Evolutionary conservation across 495 filamentous ascomycete genomes (phyloP).

Genomic region (Lichina pygmaea): DNA sequence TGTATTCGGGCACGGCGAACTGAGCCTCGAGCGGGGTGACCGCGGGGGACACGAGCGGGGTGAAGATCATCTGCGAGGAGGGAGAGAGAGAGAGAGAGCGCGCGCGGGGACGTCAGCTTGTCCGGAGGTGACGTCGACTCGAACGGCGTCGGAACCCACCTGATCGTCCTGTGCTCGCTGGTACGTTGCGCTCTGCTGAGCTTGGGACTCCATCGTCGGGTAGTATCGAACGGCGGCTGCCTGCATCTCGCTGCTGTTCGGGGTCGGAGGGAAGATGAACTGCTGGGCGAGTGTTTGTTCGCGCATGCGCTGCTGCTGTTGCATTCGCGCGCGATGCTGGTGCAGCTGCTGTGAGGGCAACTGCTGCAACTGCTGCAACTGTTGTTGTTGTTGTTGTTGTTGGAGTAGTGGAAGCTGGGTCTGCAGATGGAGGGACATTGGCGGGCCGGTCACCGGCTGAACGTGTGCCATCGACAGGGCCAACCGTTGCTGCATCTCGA

Average conservation of each 20-base stretch:
- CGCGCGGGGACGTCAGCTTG: not conserved
- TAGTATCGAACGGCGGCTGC: conserved; percentile 36
- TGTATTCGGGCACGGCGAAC: conserved; percentile 57
- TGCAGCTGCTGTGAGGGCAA: conserved; percentile 19
- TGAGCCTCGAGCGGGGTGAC: conserved; percentile 69
- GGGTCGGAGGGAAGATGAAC: conserved; percentile 65
- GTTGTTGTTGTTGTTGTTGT: conserved; percentile 15
- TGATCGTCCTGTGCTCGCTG: conserved; percentile 55
- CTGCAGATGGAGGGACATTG: conserved; percentile 26
- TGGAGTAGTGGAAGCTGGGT: conserved; percentile 38
- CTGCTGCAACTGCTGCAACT: conserved; percentile 23
- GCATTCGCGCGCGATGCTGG: not conserved
- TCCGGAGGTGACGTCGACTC: conserved; percentile 1
- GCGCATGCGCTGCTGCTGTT: conserved; percentile 14
- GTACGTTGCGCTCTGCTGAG: conserved; percentile 44
- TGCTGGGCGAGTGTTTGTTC: conserved; percentile 26
- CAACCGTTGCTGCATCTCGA: not conserved
- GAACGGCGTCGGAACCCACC: conserved; percentile 22
- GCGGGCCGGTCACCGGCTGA: not conserved
- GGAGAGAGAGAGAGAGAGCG: conserved; percentile 1
- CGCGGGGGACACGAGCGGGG: conserved; percentile 79
- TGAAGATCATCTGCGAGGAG: conserved; percentile 47
- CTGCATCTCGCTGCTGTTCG: conserved; percentile 76
- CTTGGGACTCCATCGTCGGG: conserved; percentile 29
- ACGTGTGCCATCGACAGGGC: not conserved